Conservation (phyloP, 192 early-diverging fungal genomes). For the Chytriomyces sp. region DNA sequence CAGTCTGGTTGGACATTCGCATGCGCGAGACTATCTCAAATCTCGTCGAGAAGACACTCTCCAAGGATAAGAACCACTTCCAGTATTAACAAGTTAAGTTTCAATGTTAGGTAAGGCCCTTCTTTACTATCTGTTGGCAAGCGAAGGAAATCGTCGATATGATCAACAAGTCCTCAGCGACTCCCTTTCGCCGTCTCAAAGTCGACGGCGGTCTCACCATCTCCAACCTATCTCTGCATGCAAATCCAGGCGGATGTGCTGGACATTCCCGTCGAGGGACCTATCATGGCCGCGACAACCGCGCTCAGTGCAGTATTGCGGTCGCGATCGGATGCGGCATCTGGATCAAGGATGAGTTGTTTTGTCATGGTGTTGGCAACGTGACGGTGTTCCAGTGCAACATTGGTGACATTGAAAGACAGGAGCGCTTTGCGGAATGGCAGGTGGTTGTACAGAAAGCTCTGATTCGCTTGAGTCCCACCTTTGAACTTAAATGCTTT, state of each 20-base stretch:
- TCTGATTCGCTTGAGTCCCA: no score
- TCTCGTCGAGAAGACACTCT: conserved; percentile 59
- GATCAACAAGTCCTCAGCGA: conserved; percentile 81
- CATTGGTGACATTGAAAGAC: conserved; percentile 50
- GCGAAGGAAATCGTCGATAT: conserved; percentile 84
- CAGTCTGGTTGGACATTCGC: conserved; percentile 87
- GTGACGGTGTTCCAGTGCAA: conserved; percentile 24
- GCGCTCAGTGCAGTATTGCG: conserved; percentile 91
- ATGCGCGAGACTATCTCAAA: conserved; percentile 71
- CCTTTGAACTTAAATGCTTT: no score
- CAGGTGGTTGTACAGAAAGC: conserved; percentile 73
- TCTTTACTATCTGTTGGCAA: conserved; percentile 93
- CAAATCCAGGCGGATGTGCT: conserved; percentile 88
- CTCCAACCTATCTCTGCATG: conserved; percentile 87
- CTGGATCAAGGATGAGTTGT: conserved; percentile 53
- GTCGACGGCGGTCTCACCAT: conserved; percentile 96
- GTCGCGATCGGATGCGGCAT: conserved; percentile 76
- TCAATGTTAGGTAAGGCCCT: no score
- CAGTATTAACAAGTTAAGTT: conserved; percentile 28
- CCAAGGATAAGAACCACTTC: conserved; percentile 47
- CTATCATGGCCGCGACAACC: conserved; percentile 87
- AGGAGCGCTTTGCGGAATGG: conserved; percentile 66
- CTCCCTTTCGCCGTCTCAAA: conserved; percentile 69
- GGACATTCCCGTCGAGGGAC: conserved; percentile 75
- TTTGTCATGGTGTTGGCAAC: conserved; percentile 23